Conservation (phyloP, 306 rosid species). For the Malus sylvestris region DNA sequence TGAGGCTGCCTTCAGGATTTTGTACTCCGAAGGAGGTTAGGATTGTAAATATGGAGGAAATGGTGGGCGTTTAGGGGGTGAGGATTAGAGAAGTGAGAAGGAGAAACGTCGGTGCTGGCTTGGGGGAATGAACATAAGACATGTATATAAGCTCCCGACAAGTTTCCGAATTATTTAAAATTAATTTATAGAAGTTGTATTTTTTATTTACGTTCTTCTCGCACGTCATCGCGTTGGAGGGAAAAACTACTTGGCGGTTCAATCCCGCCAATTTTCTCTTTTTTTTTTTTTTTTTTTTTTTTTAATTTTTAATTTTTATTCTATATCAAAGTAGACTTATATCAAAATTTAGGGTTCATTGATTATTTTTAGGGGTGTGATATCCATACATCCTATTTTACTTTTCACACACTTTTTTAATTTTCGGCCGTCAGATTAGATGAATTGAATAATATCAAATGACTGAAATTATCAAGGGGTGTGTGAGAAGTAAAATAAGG, state of each 20-base stretch:
- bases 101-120: slow-evolving; percentile 26
- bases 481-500: too few relatives aligned
- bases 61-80: background rate
- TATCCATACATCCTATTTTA: too few relatives aligned
- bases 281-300: too few relatives aligned
- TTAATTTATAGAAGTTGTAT: background rate
- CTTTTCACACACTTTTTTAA: too few relatives aligned
- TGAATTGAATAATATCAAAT: too few relatives aligned
- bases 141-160: background rate
- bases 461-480: too few relatives aligned
- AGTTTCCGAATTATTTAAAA: background rate
- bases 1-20: background rate
- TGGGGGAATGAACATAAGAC: background rate
- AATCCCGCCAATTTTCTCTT: background rate
- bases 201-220: background rate
- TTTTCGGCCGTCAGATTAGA: too few relatives aligned
- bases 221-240: slow-evolving; percentile 22
- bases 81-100: too few relatives aligned
- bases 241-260: background rate
- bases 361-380: too few relatives aligned
- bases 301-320: too few relatives aligned
- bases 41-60: slow-evolving; percentile 14
- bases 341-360: too few relatives aligned
- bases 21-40: background rate
- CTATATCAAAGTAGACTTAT: too few relatives aligned